Conservation (phyloP, 2,329 filamentous ascomycete genomes). For the Scedosporium apiospermum region DNA sequence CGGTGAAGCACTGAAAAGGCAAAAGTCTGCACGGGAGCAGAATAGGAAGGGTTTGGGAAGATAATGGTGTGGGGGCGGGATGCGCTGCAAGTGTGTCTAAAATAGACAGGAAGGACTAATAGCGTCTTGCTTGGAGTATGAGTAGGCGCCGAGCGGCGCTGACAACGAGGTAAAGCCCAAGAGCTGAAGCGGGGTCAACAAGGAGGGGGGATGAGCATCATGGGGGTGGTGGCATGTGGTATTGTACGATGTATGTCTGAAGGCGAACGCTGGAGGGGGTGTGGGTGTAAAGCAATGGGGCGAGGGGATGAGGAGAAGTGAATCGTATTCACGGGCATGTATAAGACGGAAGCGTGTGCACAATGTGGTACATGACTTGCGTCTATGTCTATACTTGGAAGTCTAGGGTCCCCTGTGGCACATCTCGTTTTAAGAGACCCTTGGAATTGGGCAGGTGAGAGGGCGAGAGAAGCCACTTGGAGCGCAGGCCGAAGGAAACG, state of each 20-base stretch:
- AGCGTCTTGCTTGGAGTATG: conserved; percentile 1
- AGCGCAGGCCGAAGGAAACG: background rate
- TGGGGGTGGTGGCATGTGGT: background rate
- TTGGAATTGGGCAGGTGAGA: background rate
- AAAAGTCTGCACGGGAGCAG: too few species aligned
- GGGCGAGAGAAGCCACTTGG: background rate
- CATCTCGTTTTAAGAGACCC: background rate
- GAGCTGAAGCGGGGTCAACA: background rate
- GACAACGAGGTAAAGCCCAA: background rate
- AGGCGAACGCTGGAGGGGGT: too few species aligned
- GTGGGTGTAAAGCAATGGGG: background rate
- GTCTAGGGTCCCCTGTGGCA: background rate
- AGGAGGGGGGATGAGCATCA: background rate
- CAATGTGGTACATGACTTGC: background rate
- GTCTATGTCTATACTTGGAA: background rate
- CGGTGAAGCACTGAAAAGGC: too few species aligned
- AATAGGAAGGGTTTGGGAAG: background rate
- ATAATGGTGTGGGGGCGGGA: background rate
- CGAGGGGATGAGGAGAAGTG: too few species aligned
- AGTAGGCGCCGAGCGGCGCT: conserved; percentile 1
- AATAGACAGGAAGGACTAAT: background rate
- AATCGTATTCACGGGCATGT: background rate
- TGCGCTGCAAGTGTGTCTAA: background rate
- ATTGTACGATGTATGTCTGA: background rate
- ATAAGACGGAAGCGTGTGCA: background rate